Percentiles rank a stretch among this genome's conserved stretches.
phyloP scores from a whole-genome alignment of 768 basidiomycete genomes.

The Mycena pura region DNA sequence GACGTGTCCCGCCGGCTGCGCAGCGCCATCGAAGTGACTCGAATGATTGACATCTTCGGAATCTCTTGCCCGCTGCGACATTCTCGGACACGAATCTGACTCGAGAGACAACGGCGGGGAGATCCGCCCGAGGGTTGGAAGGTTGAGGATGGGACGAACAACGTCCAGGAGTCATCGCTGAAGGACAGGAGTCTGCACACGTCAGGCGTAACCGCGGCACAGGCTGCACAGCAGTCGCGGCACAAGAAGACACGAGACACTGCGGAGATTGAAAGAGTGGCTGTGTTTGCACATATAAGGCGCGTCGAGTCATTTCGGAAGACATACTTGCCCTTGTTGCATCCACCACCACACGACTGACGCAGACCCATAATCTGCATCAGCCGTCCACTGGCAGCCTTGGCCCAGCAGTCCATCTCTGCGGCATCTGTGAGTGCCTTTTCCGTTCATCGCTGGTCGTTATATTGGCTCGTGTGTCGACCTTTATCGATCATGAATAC shows the following conservation, averaged over 20 bases:
- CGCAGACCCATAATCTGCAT: constrained; percentile 13
- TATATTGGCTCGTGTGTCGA: constrained; percentile 5
- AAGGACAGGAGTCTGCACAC: constrained; percentile 2
- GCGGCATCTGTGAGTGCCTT: constrained; percentile 22
- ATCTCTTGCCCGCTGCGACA: too few species aligned
- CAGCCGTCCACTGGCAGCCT: constrained; percentile 19
- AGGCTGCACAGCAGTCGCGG: not conserved
- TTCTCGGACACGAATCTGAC: too few species aligned
- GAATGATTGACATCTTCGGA: too few species aligned
- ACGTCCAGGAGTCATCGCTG: not conserved
- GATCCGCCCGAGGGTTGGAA: not conserved
- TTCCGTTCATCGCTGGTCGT: constrained; percentile 17
- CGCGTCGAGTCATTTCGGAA: constrained; percentile 2
- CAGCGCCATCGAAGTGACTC: too few species aligned
- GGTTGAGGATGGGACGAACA: not conserved
- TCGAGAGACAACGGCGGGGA: not conserved
- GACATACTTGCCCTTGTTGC: not conserved
- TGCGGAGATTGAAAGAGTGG: constrained; percentile 5
- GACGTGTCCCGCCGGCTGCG: too few species aligned
- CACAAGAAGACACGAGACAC: not conserved
- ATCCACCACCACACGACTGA: constrained; percentile 19
- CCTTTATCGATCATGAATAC: constrained; percentile 16
- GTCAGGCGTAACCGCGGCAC: not conserved
- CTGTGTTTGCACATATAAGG: constrained; percentile 16
- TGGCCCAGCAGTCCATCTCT: constrained; percentile 15